Evolutionary conservation across 2,329 filamentous ascomycete genomes (phyloP).

Genomic region (Mollisiaceae sp.): DNA sequence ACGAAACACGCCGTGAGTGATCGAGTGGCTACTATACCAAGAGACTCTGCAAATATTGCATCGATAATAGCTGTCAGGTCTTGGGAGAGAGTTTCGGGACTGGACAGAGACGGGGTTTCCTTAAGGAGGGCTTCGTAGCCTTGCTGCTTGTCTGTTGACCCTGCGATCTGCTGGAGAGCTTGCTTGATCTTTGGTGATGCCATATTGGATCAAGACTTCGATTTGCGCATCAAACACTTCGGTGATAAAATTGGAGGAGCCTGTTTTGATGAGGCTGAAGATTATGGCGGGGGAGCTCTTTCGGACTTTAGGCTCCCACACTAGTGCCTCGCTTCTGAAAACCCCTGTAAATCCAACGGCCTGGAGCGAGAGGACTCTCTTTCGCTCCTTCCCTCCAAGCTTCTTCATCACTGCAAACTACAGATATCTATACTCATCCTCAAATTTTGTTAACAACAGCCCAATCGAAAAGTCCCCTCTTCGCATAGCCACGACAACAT

Average conservation of each 20-base stretch:
- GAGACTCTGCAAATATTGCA: constrained; percentile 40
- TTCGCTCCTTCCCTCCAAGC: background rate
- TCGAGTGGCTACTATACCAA: constrained; percentile 43
- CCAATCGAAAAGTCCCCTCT: too few relatives aligned
- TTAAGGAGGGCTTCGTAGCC: constrained; percentile 54
- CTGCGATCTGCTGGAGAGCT: constrained; percentile 50
- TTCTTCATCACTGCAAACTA: background rate
- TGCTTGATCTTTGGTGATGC: constrained; percentile 48
- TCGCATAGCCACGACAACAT: too few relatives aligned
- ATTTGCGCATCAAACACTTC: background rate
- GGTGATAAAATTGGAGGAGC: background rate
- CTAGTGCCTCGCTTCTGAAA: constrained; percentile 13
- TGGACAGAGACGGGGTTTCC: constrained; percentile 43
- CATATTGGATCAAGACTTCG: constrained; percentile 30
- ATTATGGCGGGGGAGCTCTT: constrained; percentile 27
- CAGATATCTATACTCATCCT: too few relatives aligned
- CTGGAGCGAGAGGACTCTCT: background rate
- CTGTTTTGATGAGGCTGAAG: constrained; percentile 32
- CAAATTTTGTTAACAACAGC: background rate
- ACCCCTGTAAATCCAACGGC: background rate
- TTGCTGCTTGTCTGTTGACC: constrained; percentile 49
- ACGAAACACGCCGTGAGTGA: constrained; percentile 58
- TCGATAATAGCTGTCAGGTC: constrained; percentile 42
- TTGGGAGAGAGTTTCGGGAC: constrained; percentile 28
- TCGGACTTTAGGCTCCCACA: constrained; percentile 20